phyloP scores from a whole-genome alignment of 176 grass and related monocot species.

The Dactylis glomerata region DNA sequence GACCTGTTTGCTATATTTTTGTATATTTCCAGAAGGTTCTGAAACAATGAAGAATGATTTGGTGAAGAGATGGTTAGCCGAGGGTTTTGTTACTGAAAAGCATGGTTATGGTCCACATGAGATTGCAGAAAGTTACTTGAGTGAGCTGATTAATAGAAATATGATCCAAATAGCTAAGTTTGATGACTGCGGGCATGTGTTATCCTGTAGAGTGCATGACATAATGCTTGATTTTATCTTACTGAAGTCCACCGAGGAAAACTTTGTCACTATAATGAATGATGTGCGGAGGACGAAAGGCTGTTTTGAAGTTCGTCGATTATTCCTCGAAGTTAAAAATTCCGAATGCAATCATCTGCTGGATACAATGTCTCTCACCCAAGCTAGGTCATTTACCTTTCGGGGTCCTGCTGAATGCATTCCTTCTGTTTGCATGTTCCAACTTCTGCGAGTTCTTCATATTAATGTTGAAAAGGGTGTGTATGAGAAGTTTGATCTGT shows the following conservation, averaged over 20 bases:
- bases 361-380: background rate
- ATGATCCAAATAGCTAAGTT: background rate
- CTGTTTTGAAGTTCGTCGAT: background rate
- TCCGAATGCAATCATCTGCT: background rate
- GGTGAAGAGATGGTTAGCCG: background rate
- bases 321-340: background rate
- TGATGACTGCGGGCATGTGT: background rate
- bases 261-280: slow-evolving; percentile 17
- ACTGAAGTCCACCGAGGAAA: slow-evolving; percentile 9
- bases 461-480: background rate
- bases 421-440: background rate
- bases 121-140: background rate
- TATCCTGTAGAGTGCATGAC: background rate
- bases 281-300: background rate
- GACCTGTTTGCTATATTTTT: background rate
- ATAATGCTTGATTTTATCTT: slow-evolving; percentile 3
- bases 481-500: background rate
- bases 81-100: background rate
- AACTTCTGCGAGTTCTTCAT: background rate
- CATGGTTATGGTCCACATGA: background rate
- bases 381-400: slow-evolving; percentile 13
- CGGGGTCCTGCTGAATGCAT: background rate
- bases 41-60: background rate
- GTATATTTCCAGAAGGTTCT: slow-evolving; percentile 10
- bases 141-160: background rate